Conservation (phyloP, 495 filamentous ascomycete genomes). For the Hypoxylon fuscum region DNA sequence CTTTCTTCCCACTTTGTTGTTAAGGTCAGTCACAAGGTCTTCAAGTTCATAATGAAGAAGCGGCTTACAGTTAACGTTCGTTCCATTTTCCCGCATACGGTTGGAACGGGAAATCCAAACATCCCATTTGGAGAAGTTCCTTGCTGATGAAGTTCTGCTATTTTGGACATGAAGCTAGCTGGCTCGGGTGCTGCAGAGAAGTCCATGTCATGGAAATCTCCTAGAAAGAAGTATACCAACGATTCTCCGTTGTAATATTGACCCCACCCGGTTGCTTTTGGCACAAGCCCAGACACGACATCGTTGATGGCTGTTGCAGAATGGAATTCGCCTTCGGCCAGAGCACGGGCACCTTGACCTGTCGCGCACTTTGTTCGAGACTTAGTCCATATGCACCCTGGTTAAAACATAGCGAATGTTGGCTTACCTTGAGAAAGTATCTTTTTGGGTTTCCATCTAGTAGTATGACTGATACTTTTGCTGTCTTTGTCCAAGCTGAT, state of each 20-base stretch:
- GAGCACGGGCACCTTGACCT: background rate
- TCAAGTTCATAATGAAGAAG: background rate
- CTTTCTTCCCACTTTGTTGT: slow-evolving; percentile 45
- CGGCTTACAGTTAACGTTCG: slow-evolving; percentile 35
- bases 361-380: background rate
- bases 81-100: slow-evolving; percentile 51
- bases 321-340: slow-evolving; percentile 7
- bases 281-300: background rate
- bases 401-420: background rate
- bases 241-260: background rate
- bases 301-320: background rate
- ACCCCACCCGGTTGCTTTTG: slow-evolving; percentile 9
- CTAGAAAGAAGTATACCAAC: background rate
- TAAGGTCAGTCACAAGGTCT: background rate
- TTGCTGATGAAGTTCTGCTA: slow-evolving; percentile 50
- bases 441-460: slow-evolving; percentile 39
- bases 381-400: background rate
- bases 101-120: slow-evolving; percentile 58
- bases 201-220: slow-evolving; percentile 9
- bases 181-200: slow-evolving; percentile 46
- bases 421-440: slow-evolving; percentile 44
- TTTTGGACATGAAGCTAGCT: slow-evolving; percentile 39
- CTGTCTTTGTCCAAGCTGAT: slow-evolving; percentile 45
- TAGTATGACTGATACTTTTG: slow-evolving; percentile 32
- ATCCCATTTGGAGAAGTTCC: slow-evolving; percentile 55